Percentiles rank a stretch among this genome's conserved stretches.
Evolutionary conservation across 441 rosid genomes (phyloP).

Genomic region (Arabidopsis hybrid): DNA sequence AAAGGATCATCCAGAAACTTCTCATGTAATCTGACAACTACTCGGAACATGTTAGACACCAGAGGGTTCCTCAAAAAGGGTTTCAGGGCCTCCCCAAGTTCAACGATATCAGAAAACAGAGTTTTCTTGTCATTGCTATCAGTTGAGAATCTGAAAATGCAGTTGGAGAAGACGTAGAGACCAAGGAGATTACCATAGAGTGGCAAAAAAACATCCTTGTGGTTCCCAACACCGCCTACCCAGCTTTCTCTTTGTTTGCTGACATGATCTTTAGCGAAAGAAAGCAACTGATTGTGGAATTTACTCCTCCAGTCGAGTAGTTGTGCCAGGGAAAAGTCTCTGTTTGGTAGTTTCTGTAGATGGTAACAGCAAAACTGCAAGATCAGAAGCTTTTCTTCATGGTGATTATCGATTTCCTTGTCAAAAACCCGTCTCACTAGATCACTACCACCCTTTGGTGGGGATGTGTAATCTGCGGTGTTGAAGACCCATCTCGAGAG

Average conservation of each 20-base stretch:
- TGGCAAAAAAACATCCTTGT: conserved; percentile 90
- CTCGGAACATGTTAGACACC: conserved; percentile 68
- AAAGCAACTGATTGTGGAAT: conserved; percentile 60
- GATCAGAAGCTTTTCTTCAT: conserved; percentile 91
- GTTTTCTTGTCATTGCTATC: conserved; percentile 39
- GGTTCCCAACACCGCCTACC: conserved; percentile 91
- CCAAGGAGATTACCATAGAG: conserved; percentile 85
- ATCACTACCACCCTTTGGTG: conserved; percentile 55
- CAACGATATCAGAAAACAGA: conserved; percentile 52
- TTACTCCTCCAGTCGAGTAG: conserved; percentile 64
- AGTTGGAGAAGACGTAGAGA: conserved; percentile 69
- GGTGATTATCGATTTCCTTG: conserved; percentile 95
- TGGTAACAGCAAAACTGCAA: conserved; percentile 83
- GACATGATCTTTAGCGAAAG: conserved; percentile 58
- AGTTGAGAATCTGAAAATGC: conserved; percentile 52
- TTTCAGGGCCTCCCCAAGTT: conserved; percentile 60
- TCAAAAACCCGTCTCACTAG: conserved; percentile 91
- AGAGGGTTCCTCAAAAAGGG: conserved; percentile 78
- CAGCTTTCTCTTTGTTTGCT: conserved; percentile 60
- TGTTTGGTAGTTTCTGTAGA: conserved; percentile 57
- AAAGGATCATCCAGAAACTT: conserved; percentile 43
- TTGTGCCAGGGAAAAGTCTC: conserved; percentile 45
- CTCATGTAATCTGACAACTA: conserved; percentile 61
- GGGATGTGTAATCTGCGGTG: conserved; percentile 56
- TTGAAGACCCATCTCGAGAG: conserved; percentile 68